A percentile compares a stretch with the other conserved stretches of the same genome.
Evolutionary conservation across 2,329 filamentous ascomycete species (phyloP).

Genomic region (Pseudogymnoascus sp.): DNA sequence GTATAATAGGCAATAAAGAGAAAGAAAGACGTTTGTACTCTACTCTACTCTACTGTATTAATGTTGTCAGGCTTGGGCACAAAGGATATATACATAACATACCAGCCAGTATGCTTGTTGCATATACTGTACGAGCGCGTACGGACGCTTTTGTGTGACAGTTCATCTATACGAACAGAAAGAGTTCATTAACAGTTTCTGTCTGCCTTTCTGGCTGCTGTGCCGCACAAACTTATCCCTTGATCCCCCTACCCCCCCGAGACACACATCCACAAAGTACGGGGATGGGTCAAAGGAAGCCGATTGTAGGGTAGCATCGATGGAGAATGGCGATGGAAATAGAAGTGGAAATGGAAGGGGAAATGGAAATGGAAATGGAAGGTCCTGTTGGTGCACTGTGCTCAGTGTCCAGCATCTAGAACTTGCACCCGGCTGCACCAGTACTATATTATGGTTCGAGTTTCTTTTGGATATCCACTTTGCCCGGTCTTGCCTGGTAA

Average conservation of each 20-base stretch:
- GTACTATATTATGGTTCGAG: neutral
- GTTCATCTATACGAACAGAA: too few relatives aligned
- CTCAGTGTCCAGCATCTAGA: neutral
- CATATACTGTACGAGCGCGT: neutral
- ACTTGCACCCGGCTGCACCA: neutral
- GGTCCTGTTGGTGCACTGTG: neutral
- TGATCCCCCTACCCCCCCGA: neutral
- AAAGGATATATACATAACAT: neutral
- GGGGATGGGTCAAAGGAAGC: neutral
- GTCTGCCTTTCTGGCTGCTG: neutral
- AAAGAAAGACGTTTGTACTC: neutral
- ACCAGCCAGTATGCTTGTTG: too few relatives aligned
- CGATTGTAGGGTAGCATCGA: neutral
- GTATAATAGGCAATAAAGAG: neutral
- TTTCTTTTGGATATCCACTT: too few relatives aligned
- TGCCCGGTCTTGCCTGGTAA: too few relatives aligned
- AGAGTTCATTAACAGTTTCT: too few relatives aligned
- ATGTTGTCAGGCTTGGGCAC: neutral
- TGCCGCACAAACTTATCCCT: neutral
- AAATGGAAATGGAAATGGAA: neutral
- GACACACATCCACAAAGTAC: constrained; percentile 6
- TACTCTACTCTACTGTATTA: neutral
- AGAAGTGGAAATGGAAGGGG: neutral
- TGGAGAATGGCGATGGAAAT: neutral
- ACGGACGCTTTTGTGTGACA: neutral